A percentile compares a stretch with the other conserved stretches of the same genome.
phyloP scores from a whole-genome alignment of 306 rosid genomes.

The Senna tora region DNA sequence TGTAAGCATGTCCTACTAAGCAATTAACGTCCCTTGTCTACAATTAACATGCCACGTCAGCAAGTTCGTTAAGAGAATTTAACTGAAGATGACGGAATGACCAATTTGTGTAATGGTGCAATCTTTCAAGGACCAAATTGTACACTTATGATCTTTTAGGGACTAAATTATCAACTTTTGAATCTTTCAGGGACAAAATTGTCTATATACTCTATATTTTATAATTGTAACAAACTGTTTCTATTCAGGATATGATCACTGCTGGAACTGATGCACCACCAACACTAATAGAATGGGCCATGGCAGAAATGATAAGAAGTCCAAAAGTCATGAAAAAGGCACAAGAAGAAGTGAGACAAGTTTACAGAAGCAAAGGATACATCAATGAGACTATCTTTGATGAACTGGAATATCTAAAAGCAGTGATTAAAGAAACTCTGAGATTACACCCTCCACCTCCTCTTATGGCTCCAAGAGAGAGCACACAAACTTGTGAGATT shows the following conservation, averaged over 20 bases:
- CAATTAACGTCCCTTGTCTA: no score
- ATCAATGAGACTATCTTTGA: neutral
- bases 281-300: slow-evolving; percentile 17
- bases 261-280: slow-evolving; percentile 39
- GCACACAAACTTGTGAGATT: slow-evolving; percentile 8
- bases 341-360: slow-evolving; percentile 32
- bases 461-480: slow-evolving; percentile 26
- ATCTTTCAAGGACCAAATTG: no score
- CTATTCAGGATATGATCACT: slow-evolving; percentile 29
- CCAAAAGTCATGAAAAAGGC: slow-evolving; percentile 14
- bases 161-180: no score
- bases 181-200: no score
- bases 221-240: no score
- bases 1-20: no score
- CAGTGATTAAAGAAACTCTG: slow-evolving; percentile 31
- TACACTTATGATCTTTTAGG: no score
- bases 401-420: slow-evolving; percentile 6
- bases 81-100: no score
- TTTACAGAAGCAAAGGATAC: neutral
- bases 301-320: neutral
- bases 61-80: no score
- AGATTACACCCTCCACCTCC: slow-evolving; percentile 35
- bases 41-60: no score
- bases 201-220: no score
- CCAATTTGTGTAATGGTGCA: no score